Percentiles rank a stretch among this genome's conserved stretches.
Evolutionary conservation across 2,329 filamentous ascomycete genomes (phyloP).

Genomic region (Xenosphaeropsis pyriputrescens): DNA sequence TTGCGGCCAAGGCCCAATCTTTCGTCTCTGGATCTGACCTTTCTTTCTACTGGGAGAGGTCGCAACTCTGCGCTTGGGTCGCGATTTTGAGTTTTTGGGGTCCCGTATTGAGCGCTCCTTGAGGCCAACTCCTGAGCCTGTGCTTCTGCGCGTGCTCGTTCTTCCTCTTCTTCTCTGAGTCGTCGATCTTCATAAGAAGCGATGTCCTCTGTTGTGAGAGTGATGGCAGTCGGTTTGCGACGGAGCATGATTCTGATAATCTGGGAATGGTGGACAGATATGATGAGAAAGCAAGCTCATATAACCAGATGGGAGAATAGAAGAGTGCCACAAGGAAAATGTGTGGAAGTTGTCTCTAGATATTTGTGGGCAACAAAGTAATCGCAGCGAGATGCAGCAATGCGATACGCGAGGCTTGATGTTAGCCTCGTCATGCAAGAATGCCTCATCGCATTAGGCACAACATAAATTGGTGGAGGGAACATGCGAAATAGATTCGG

Average conservation of each 20-base stretch:
- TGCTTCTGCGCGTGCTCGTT: constrained; percentile 10
- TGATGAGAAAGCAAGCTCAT: too few species aligned
- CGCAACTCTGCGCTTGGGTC: constrained; percentile 11
- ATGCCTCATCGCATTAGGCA: too few species aligned
- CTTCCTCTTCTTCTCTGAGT: constrained; percentile 19
- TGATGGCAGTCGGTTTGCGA: constrained; percentile 51
- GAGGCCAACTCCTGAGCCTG: neutral
- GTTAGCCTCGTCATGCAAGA: too few species aligned
- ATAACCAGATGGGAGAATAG: too few species aligned
- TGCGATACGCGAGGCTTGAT: too few species aligned
- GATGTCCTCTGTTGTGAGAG: constrained; percentile 55
- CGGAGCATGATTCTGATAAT: constrained; percentile 38
- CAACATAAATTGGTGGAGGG: too few species aligned
- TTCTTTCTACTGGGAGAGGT: constrained; percentile 6
- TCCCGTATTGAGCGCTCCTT: constrained; percentile 10
- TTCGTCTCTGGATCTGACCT: constrained; percentile 19
- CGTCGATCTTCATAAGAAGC: constrained; percentile 54
- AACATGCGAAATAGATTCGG: constrained; percentile 1
- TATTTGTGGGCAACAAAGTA: too few species aligned
- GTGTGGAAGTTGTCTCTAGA: too few species aligned
- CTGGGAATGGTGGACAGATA: too few species aligned
- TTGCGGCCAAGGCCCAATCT: constrained; percentile 18
- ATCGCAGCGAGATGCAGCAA: too few species aligned
- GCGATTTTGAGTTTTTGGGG: constrained; percentile 6
- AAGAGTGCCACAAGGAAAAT: too few species aligned